phyloP scores from a whole-genome alignment of 2,329 filamentous ascomycete genomes.

The Reticulascus tulasneorum region DNA sequence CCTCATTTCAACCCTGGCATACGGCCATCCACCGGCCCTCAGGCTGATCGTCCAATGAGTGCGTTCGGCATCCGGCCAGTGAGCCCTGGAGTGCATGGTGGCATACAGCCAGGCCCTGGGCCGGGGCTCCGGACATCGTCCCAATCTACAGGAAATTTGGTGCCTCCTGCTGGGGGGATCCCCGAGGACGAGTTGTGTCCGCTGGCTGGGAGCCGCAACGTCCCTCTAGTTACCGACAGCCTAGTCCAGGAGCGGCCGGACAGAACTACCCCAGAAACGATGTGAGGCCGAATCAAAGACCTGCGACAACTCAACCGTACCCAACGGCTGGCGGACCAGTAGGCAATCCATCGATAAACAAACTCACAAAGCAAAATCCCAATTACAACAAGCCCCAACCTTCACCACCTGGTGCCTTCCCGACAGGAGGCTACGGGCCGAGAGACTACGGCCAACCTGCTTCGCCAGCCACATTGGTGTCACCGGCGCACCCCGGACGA shows the following conservation, averaged over 20 bases:
- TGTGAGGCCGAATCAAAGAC: constrained; percentile 18
- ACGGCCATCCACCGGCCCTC: constrained; percentile 44
- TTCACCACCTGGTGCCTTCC: constrained; percentile 24
- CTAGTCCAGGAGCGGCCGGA: constrained; percentile 29
- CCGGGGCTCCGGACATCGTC: constrained; percentile 20
- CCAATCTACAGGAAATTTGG: constrained; percentile 43
- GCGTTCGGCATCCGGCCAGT: constrained; percentile 52
- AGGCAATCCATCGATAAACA: constrained; percentile 29
- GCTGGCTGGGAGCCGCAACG: constrained; percentile 41
- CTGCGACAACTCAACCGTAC: constrained; percentile 22
- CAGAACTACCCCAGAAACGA: constrained; percentile 18
- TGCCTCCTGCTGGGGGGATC: constrained; percentile 37
- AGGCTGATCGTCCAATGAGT: constrained; percentile 45
- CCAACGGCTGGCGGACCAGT: constrained; percentile 23
- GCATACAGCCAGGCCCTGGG: constrained; percentile 7
- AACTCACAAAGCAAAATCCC: constrained; percentile 33
- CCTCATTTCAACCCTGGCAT: constrained; percentile 43
- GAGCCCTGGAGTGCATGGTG: constrained; percentile 20
- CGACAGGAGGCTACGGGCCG: constrained; percentile 14
- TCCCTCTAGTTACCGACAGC: constrained; percentile 34
- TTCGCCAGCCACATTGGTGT: no score
- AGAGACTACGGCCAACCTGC: constrained; percentile 12
- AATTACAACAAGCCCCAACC: constrained; percentile 20
- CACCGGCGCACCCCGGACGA: constrained; percentile 23
- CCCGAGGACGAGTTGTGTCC: constrained; percentile 38